These are phyloP conservation scores for Leccinellum luteum DNA, from an alignment of 768 basidiomycete genomes.

Conservation along the genomic window DNA sequence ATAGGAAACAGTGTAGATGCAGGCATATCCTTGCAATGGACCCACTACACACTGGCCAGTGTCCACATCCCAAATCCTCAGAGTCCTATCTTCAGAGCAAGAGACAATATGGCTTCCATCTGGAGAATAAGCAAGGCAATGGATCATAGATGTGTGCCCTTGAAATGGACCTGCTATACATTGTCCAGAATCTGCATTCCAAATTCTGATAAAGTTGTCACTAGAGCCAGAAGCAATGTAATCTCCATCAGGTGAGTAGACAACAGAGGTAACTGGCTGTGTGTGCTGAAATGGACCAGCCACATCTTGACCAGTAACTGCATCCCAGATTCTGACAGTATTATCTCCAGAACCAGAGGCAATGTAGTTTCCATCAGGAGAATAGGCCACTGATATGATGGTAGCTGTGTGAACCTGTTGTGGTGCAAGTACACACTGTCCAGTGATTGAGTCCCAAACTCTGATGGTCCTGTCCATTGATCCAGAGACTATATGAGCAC, in stretches of 20 bases:
- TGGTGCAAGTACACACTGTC: conserved; percentile 10
- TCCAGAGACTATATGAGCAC: conserved; percentile 25
- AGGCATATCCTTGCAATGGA: conserved; percentile 7
- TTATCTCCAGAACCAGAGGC: conserved; percentile 12
- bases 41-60: conserved; percentile 8
- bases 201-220: conserved; percentile 15
- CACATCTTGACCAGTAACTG: conserved; percentile 9
- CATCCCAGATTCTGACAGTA: conserved; percentile 23
- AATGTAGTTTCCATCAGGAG: conserved; percentile 26
- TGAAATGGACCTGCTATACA: conserved; percentile 1
- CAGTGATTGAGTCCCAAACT: conserved; percentile 18
- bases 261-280: conserved; percentile 2
- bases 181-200: conserved; percentile 12
- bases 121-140: conserved; percentile 12
- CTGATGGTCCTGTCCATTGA: conserved; percentile 20
- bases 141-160: background rate
- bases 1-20: conserved; percentile 13
- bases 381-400: conserved; percentile 13
- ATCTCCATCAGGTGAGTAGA: conserved; percentile 19
- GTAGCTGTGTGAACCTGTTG: background rate
- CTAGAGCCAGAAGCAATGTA: conserved; percentile 21
- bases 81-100: background rate
- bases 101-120: conserved; percentile 15
- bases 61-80: conserved; percentile 16
- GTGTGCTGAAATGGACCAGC: conserved; percentile 14